Percentiles rank a stretch among this genome's conserved stretches.
phyloP scores from a whole-genome alignment of 2,329 filamentous ascomycete species.

The Pseudogymnoascus sp. region DNA sequence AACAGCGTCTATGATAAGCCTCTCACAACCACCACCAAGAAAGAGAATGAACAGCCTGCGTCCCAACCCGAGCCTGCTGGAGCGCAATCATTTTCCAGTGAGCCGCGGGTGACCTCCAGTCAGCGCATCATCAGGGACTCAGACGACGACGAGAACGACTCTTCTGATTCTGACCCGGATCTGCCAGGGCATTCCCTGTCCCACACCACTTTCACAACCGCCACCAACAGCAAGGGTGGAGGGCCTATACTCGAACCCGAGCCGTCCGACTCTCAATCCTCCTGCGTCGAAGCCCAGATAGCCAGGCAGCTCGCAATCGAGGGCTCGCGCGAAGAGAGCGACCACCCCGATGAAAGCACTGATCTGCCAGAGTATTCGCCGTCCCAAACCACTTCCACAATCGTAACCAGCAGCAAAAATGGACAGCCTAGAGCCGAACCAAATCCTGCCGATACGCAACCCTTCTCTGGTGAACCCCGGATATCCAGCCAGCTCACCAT shows the following conservation, averaged over 20 bases:
- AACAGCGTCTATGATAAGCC: background rate
- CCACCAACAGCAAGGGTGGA: background rate
- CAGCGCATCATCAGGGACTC: slow-evolving; percentile 6
- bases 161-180: background rate
- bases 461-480: no score
- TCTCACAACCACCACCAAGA: background rate
- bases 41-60: background rate
- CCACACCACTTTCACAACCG: background rate
- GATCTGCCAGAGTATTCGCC: background rate
- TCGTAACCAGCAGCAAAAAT: no score
- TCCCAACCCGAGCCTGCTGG: background rate
- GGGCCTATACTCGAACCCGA: background rate
- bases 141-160: slow-evolving; percentile 10
- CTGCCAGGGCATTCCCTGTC: background rate
- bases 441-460: no score
- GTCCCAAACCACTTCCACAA: background rate
- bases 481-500: no score
- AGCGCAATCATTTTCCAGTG: background rate
- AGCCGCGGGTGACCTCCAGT: background rate
- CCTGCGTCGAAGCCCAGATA: background rate
- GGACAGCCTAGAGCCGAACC: no score
- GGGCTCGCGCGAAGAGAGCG: slow-evolving; percentile 6
- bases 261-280: background rate
- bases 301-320: background rate
- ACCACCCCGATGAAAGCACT: background rate